These are phyloP conservation scores for Insectozyma bohioensis DNA, from an alignment of 1,139 yeast species.

Conservation along the genomic window DNA sequence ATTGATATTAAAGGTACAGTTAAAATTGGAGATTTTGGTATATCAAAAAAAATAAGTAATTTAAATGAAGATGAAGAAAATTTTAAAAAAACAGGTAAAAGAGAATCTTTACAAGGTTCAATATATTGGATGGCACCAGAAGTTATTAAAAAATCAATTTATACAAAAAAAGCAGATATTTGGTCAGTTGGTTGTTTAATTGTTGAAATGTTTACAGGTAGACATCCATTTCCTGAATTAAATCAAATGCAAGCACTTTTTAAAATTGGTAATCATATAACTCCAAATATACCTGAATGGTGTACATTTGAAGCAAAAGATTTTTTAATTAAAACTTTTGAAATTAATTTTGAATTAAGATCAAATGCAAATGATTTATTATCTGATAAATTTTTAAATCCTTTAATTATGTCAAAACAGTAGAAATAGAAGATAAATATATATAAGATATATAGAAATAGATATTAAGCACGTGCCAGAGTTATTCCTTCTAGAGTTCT, in stretches of 20 bases:
- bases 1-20: slow-evolving; percentile 91
- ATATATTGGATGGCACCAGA: slow-evolving; percentile 99
- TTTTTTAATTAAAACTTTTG: slow-evolving; percentile 68
- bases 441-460: too few relatives aligned
- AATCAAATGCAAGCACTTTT: slow-evolving; percentile 96
- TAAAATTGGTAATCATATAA: slow-evolving; percentile 79
- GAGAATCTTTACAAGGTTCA: slow-evolving; percentile 90
- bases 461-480: too few relatives aligned
- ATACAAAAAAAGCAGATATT: slow-evolving; percentile 87
- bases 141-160: slow-evolving; percentile 87
- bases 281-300: slow-evolving; percentile 79
- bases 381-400: slow-evolving; percentile 58
- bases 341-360: slow-evolving; percentile 68
- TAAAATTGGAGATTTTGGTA: slow-evolving; percentile 92
- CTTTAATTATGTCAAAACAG: slow-evolving; percentile 46
- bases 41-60: slow-evolving; percentile 68
- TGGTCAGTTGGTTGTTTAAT: slow-evolving; percentile 95
- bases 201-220: slow-evolving; percentile 92
- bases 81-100: slow-evolving; percentile 42
- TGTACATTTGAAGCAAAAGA: slow-evolving; percentile 68
- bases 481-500: too few relatives aligned
- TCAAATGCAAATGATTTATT: slow-evolving; percentile 73
- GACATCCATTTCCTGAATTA: slow-evolving; percentile 91
- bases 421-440: slow-evolving; percentile 11
- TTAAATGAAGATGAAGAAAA: slow-evolving; percentile 24